Base-by-base conservation (phyloP, 2,329 filamentous ascomycete genomes). In the Fusarium hainanense region DNA sequence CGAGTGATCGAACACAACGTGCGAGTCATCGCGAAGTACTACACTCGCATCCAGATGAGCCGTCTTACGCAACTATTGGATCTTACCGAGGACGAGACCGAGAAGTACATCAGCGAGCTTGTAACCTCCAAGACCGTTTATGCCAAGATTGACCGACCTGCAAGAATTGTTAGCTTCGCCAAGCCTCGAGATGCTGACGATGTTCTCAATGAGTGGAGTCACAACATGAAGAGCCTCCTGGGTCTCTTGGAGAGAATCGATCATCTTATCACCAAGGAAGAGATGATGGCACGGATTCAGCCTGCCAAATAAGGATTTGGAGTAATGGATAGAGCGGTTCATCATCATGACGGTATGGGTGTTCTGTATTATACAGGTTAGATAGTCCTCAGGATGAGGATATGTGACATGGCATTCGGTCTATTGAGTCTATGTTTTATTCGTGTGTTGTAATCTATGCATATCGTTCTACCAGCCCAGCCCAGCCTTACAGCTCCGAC, bases 1-100 rank as follows among this genome's bases (percentile, higher is more conserved):
- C 94, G 96, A 55, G 96, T 99, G 67, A 99, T 99, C 76, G 96
- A 99, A 85, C 96, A 99, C 84, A 99, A 99, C 73, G 95, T 99
- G 55, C 93, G 96, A 54, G 96, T 99, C 3, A 89, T 99, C 40
- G 96, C 96, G 75, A 97, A 97, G 82, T 99, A 99, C 86, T 99
- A 99, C 84, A 99, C 96, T 23, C 93, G 96, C 74, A 97, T 99
- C 78, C 91, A 93, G 79, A 96, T 98, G 87, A 89, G 90, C 70
- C 93, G 96, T 34, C 85, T 99, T 66, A 97, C 94, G 10, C 88
- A 96, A 80, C 88, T 99, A 30, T 89, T 99, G 59, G 96, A 99
- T 78, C 85, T 99, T 72, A 92, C 91, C 2, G 94, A 97, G 79
- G 93, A 97, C 64, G 96, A 99, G 85, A 98, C 96, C 12, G 96